phyloP scores from a whole-genome alignment of 2,329 filamentous ascomycete species.

The Hymenoscyphus infarciens region DNA sequence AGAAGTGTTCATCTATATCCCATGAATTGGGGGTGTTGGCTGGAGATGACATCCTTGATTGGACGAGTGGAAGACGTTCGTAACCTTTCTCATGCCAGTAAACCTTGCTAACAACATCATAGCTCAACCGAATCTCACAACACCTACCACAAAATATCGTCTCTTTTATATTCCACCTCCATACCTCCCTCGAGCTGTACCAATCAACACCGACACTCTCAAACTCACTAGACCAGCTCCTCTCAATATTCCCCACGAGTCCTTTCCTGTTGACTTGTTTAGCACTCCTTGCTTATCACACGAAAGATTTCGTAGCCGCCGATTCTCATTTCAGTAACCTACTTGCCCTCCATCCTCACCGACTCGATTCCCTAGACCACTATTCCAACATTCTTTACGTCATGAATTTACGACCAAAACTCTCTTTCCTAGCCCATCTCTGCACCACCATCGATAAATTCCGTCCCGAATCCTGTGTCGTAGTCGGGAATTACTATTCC shows the following conservation, averaged over 20 bases:
- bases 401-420: slow-evolving; percentile 78
- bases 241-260: slow-evolving; percentile 80
- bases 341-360: slow-evolving; percentile 67
- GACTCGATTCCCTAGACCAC: slow-evolving; percentile 87
- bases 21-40: slow-evolving; percentile 97
- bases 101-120: slow-evolving; percentile 31
- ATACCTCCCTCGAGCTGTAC: slow-evolving; percentile 88
- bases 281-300: slow-evolving; percentile 84
- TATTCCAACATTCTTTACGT: slow-evolving; percentile 98
- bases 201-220: slow-evolving; percentile 76
- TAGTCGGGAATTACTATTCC: slow-evolving; percentile 96
- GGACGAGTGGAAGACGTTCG: slow-evolving; percentile 76
- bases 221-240: slow-evolving; percentile 70
- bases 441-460: slow-evolving; percentile 93
- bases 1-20: slow-evolving; percentile 84
- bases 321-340: slow-evolving; percentile 72
- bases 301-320: slow-evolving; percentile 70
- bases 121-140: slow-evolving; percentile 69
- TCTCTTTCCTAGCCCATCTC: slow-evolving; percentile 88
- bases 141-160: slow-evolving; percentile 86
- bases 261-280: slow-evolving; percentile 88
- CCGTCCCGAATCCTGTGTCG: slow-evolving; percentile 92
- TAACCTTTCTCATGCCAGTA: background rate
- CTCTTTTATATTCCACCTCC: slow-evolving; percentile 88
- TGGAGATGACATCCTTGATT: slow-evolving; percentile 81